Evolutionary conservation across 2,329 filamentous ascomycete genomes (phyloP).

Genomic region (Aspergillus spinulosporus): DNA sequence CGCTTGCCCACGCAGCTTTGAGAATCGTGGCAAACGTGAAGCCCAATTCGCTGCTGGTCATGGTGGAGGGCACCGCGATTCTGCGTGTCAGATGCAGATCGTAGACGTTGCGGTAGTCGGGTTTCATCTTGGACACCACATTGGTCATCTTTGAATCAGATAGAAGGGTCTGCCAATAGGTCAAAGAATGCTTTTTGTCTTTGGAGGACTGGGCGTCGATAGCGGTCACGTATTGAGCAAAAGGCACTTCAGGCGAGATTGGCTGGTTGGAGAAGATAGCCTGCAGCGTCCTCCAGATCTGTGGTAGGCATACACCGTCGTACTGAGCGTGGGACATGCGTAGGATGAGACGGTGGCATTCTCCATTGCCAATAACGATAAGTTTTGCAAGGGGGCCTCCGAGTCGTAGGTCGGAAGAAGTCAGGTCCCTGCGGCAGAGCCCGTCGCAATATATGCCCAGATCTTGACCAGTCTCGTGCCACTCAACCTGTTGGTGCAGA

Average conservation of each 20-base stretch:
- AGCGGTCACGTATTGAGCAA: not conserved
- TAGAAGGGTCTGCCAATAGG: not conserved
- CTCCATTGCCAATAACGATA: not conserved
- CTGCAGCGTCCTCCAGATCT: constrained; percentile 14
- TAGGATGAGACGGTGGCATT: constrained; percentile 22
- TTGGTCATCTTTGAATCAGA: not conserved
- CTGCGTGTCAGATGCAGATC: not conserved
- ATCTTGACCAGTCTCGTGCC: not conserved
- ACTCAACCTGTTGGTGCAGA: not conserved
- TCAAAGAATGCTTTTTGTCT: not conserved
- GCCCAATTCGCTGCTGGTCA: not conserved
- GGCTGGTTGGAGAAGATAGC: constrained; percentile 2
- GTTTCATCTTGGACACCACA: not conserved
- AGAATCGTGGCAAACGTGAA: constrained; percentile 46
- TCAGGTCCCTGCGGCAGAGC: not conserved
- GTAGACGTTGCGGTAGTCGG: not conserved
- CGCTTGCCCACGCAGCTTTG: constrained; percentile 60
- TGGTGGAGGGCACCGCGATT: not conserved
- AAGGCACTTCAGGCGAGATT: not conserved
- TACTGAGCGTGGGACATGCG: constrained; percentile 37
- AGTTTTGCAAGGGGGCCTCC: not conserved
- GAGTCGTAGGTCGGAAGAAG: not conserved
- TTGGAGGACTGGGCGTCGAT: not conserved
- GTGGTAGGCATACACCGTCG: constrained; percentile 25
- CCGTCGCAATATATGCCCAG: not conserved